Percentiles rank a stretch among this genome's conserved stretches.
phyloP scores from a whole-genome alignment of 257 asterid species.

The Apocynum venetum region DNA sequence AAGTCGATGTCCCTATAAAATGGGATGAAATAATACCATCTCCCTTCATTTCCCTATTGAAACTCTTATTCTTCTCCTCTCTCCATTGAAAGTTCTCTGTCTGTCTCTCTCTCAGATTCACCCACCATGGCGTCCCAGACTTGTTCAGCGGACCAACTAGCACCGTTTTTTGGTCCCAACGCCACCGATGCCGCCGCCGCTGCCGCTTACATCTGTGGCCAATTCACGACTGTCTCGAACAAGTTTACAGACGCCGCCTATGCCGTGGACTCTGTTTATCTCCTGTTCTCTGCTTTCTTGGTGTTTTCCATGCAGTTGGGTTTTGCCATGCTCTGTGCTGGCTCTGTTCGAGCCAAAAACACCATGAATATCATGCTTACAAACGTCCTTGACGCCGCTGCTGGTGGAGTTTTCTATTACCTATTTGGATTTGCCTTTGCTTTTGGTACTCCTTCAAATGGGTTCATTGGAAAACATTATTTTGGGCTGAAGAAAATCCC shows the following conservation, averaged over 20 bases:
- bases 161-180: constrained; percentile 66
- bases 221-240: constrained; percentile 44
- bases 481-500: constrained; percentile 65
- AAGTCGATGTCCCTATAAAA: constrained; percentile 22
- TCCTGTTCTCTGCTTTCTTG: constrained; percentile 79
- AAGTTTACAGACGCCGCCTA: constrained; percentile 46
- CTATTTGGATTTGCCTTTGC: constrained; percentile 89
- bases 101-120: neutral
- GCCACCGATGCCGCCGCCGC: constrained; percentile 52
- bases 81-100: neutral
- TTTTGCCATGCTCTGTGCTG: constrained; percentile 96
- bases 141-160: constrained; percentile 51
- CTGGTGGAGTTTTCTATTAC: constrained; percentile 83
- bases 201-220: constrained; percentile 61
- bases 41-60: too few species aligned
- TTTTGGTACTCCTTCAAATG: constrained; percentile 68
- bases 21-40: neutral
- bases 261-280: constrained; percentile 82
- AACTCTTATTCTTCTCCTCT: neutral
- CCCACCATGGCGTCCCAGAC: constrained; percentile 31
- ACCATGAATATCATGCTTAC: constrained; percentile 95
- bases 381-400: constrained; percentile 92
- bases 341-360: constrained; percentile 87
- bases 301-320: constrained; percentile 96
- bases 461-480: constrained; percentile 75